These are phyloP conservation scores for Tetradesmus lagerheimii DNA, from an alignment of 139 green algal genomes.

Conservation along the genomic window DNA sequence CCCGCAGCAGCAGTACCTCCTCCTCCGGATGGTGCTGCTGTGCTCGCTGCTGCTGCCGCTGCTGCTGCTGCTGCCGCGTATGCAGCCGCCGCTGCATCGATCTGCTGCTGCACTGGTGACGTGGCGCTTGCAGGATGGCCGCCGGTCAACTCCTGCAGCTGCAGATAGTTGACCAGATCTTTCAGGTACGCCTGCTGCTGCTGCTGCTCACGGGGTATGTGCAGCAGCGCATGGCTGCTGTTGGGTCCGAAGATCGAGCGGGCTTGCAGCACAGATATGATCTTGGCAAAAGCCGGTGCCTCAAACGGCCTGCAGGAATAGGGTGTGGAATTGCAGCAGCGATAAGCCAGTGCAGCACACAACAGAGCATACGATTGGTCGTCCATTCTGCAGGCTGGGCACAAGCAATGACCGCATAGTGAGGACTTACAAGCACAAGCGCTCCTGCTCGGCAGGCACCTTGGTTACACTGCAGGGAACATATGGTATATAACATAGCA, in stretches of 20 bases:
- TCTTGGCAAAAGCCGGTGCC: neutral
- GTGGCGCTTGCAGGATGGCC: neutral
- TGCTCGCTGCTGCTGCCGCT: neutral
- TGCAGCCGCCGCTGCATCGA: neutral
- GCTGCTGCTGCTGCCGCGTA: neutral
- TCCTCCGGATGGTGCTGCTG: too few relatives aligned
- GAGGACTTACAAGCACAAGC: too few relatives aligned
- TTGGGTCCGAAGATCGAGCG: neutral
- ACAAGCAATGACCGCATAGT: too few relatives aligned
- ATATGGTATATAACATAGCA: too few relatives aligned
- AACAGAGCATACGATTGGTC: neutral
- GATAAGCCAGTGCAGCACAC: neutral
- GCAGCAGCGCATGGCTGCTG: neutral
- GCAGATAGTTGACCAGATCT: neutral
- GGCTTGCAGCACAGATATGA: constrained; percentile 9
- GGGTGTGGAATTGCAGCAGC: too few relatives aligned
- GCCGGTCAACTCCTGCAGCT: neutral
- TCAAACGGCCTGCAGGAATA: constrained; percentile 10
- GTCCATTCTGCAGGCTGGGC: too few relatives aligned
- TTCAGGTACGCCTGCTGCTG: neutral
- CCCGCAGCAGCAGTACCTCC: neutral
- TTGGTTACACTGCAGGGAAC: too few relatives aligned
- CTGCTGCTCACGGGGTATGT: neutral
- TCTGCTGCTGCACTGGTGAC: neutral
- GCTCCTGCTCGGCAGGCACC: too few relatives aligned